Base-by-base conservation (phyloP, 768 basidiomycete species). In the Macrolepiota fuliginosa region DNA sequence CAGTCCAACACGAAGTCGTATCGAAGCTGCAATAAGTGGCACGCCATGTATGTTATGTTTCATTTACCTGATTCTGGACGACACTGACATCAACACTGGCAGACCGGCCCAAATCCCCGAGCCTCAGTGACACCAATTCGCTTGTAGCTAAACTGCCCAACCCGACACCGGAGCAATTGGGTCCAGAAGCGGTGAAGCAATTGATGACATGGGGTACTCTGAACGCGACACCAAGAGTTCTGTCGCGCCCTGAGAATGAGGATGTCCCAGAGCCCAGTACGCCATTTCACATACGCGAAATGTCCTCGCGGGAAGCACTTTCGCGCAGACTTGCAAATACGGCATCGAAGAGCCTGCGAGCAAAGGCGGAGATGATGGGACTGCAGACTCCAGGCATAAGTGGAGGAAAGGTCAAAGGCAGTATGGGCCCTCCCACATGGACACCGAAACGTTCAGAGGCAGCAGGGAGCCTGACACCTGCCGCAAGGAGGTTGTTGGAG, bases 161-260 rank as follows among this genome's bases (percentile, higher is more conserved):
- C 0, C 95, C 95, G 1, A 91, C 90, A 6, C 88, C 94, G 0
- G 82, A 87, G 4, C 81, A 92, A 68, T 83, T 98, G 50, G 92
- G 92, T 0, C 85, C 94, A 1, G 77, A 81, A 4, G 91, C 92
- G 0, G 81, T 98, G 55, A 94, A 94, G 68, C 89, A 98, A 66
- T 83, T 99, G 15, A 94, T 98, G 90, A 99, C 97, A 12, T 96
- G 94, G 94, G 97, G 97, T 1, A 95, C 94, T 12, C 80, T 98
- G 24, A 86, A 89, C 65, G 89, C 92, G 15, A 98, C 97, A 9
- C 97, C 97, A 2, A 88, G 96, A 56, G 82, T 97, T 4, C 83
- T 98, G 65, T 86, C 87, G 51, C 22, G 54, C 56, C 42, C 61
- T 11, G 78, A 83, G 66, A 75, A 81, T 10, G 82, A 87, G 37